Evolutionary conservation across 1,284 basidiomycete genomes (phyloP), one percentile per base, ranked within the genome.

Genomic region (Ustilago xerochloae): DNA sequence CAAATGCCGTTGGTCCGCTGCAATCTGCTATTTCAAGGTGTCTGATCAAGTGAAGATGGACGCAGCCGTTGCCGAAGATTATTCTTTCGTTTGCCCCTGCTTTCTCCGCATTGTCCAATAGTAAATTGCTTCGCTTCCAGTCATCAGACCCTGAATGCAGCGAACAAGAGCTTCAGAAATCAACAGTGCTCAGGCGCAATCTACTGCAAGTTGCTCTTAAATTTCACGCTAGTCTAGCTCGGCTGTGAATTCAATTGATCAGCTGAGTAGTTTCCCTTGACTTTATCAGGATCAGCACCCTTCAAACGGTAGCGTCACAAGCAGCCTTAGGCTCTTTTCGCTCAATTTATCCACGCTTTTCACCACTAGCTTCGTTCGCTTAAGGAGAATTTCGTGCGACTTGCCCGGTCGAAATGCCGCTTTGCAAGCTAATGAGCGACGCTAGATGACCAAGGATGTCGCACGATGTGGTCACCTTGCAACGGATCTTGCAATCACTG

Each of bases 331-430:
- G 6, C 6, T 28, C 2, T 18, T 26, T 26, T 28, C 4, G 6
- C n/a, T 16, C 26, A 6, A 26, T 45, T 20, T 45, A 28, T 6
- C 43, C 43, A 4, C 22, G 43, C 43, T 45, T 13, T 45, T 28
- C 43, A 15, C n/a, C 46, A 20, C 16, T 18, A 28, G 46, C n/a
- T 29, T 47, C 28, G 46, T 47, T 47, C 46, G 46, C 46, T 47
- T n/a, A 28, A 28, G 13, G 35, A 18, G 20, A 24, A 36, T 51
- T 51, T 29, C 35, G 35, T 36, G 22, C 49, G 29, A 26, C 35
- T 51, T 24, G 49, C 35, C 24, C 28, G 10, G 33, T 35, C 35
- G 20, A 36, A 15, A 51, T 33, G 20, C 49, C 20, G n/a, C 35
- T 35, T 33, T 22, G 18, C 32, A 12, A 50, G 22, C 38, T 39